Percentiles rank a stretch among this genome's conserved stretches.
phyloP scores from a whole-genome alignment of 306 rosid species.

The Rubus idaeus region DNA sequence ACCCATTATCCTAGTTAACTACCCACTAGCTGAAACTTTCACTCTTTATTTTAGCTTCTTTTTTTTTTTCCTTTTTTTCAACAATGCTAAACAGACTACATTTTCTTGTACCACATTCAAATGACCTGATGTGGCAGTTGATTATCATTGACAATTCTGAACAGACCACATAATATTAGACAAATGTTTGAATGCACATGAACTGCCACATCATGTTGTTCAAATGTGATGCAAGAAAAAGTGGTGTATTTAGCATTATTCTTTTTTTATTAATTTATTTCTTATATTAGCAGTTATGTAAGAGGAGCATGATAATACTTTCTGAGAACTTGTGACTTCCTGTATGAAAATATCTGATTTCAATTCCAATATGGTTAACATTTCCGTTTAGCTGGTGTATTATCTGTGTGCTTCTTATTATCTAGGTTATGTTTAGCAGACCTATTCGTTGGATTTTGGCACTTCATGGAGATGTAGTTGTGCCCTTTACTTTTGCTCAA shows the following conservation, averaged over 20 bases:
- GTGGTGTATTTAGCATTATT: neutral
- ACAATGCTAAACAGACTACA: too few species aligned
- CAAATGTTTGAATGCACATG: neutral
- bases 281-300: neutral
- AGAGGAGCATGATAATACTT: neutral
- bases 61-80: neutral
- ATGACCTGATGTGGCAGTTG: neutral
- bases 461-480: constrained; percentile 70
- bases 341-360: neutral
- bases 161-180: neutral
- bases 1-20: too few species aligned
- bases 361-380: neutral
- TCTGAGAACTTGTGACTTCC: neutral
- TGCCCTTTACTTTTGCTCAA: constrained; percentile 86
- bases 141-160: neutral
- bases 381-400: neutral
- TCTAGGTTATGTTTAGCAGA: constrained; percentile 87
- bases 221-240: neutral
- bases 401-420: constrained; percentile 25
- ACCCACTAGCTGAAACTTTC: neutral
- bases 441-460: constrained; percentile 98
- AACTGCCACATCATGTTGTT: neutral
- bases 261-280: neutral
- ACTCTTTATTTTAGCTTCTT: too few species aligned
- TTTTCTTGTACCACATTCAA: neutral